Conservation (phyloP, 331 rosid species). For the Saraca asoca region DNA sequence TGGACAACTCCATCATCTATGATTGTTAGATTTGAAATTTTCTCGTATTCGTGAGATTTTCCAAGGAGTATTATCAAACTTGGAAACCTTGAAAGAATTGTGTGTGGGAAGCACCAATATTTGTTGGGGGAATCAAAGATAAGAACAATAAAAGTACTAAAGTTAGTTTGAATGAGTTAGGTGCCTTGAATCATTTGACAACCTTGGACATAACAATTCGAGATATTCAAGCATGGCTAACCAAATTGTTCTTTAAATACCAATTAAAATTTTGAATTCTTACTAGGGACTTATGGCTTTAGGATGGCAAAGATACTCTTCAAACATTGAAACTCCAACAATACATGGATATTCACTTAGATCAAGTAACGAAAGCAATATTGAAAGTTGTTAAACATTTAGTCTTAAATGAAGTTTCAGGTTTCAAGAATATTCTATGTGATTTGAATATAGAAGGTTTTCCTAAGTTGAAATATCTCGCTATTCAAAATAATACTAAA, state of each 20-base stretch:
- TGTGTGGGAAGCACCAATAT: slow-evolving; percentile 25
- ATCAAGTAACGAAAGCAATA: slow-evolving; percentile 17
- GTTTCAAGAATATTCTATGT: slow-evolving; percentile 7
- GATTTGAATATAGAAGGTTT: slow-evolving; percentile 32
- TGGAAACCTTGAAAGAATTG: slow-evolving; percentile 36
- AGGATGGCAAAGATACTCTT: not conserved
- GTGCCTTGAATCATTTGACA: slow-evolving; percentile 9
- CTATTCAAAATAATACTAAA: slow-evolving; percentile 28
- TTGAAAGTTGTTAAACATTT: slow-evolving; percentile 35
- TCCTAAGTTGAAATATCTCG: slow-evolving; percentile 24
- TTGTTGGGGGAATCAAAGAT: slow-evolving; percentile 31
- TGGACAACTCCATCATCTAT: slow-evolving; percentile 21
- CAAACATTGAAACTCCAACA: slow-evolving; percentile 36
- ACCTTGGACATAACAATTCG: slow-evolving; percentile 32
- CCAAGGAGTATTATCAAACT: slow-evolving; percentile 32
- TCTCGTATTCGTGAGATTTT: slow-evolving; percentile 4
- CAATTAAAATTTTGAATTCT: slow-evolving; percentile 32
- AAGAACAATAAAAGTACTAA: not conserved
- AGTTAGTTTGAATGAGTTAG: slow-evolving; percentile 32
- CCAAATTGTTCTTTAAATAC: slow-evolving; percentile 6
- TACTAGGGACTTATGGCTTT: slow-evolving; percentile 13
- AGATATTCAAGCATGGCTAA: slow-evolving; percentile 23
- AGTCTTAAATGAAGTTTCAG: slow-evolving; percentile 8
- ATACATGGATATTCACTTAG: not conserved
- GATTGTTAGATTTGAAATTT: slow-evolving; percentile 30